A percentile compares a stretch with the other conserved stretches of the same genome.
These are phyloP conservation scores for Cicer yamashitae DNA, from an alignment of 306 rosid genomes.

Conservation along the genomic window DNA sequence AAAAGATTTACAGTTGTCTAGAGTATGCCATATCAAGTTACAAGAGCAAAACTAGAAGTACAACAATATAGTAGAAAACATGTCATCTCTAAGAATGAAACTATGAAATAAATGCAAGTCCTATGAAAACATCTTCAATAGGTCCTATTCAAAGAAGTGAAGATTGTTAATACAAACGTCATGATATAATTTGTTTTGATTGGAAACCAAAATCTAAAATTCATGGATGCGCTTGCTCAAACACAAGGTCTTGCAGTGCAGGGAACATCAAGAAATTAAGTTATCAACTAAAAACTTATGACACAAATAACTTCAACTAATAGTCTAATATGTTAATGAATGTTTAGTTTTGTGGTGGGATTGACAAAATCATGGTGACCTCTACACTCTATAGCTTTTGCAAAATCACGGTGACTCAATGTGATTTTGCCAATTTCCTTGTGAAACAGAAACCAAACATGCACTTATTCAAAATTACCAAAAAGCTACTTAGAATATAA, in stretches of 20 bases:
- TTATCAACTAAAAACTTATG: background rate
- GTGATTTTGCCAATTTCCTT: too few species aligned
- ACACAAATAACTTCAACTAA: background rate
- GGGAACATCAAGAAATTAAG: conserved; percentile 9
- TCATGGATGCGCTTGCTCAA: background rate
- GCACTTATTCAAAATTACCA: background rate
- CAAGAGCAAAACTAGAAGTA: background rate
- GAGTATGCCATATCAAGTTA: background rate
- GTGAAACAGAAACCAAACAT: too few species aligned
- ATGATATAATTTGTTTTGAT: background rate
- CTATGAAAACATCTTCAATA: background rate
- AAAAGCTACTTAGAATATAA: background rate
- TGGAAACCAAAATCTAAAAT: background rate
- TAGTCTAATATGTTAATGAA: background rate
- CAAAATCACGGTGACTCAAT: too few species aligned
- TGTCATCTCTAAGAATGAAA: background rate
- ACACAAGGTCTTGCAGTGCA: background rate
- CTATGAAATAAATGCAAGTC: background rate
- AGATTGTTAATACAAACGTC: background rate
- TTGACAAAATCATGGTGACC: too few species aligned
- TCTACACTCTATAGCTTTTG: too few species aligned
- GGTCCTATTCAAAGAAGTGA: background rate
- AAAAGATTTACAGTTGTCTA: background rate
- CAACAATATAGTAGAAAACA: background rate
- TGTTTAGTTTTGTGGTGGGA: too few species aligned